Percentiles rank a stretch among this genome's conserved stretches.
Evolutionary conservation across 2,329 filamentous ascomycete species (phyloP).

Genomic region (Fusarium albidum): DNA sequence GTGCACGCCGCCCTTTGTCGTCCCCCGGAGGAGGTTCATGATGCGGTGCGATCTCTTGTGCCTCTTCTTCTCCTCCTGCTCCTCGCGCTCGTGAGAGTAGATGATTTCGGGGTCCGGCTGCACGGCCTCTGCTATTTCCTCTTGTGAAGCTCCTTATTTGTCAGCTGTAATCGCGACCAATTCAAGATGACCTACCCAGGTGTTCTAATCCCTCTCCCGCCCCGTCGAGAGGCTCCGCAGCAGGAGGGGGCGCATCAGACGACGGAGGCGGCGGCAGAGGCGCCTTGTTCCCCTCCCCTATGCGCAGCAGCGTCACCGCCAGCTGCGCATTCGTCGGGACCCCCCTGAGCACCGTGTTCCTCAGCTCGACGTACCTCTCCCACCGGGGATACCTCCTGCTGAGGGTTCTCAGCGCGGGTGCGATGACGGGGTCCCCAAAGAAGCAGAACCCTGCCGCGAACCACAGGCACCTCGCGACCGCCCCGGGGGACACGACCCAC

Average conservation of each 20-base stretch:
- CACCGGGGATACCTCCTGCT: constrained; percentile 73
- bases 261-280: constrained; percentile 71
- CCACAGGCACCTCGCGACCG: constrained; percentile 69
- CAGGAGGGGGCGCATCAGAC: constrained; percentile 45
- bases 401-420: constrained; percentile 64
- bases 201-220: constrained; percentile 49
- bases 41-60: constrained; percentile 56
- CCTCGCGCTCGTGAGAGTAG: constrained; percentile 49
- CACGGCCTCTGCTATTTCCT: constrained; percentile 73
- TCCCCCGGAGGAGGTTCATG: constrained; percentile 71
- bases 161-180: constrained; percentile 24
- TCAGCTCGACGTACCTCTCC: constrained; percentile 77
- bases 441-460: constrained; percentile 78
- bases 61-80: constrained; percentile 57
- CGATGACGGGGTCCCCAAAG: constrained; percentile 81
- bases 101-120: constrained; percentile 50
- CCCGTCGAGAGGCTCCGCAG: constrained; percentile 54
- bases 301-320: constrained; percentile 79
- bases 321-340: constrained; percentile 89
- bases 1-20: constrained; percentile 75
- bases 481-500: constrained; percentile 63
- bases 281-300: constrained; percentile 82
- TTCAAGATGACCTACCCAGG: constrained; percentile 41
- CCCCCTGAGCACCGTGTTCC: constrained; percentile 80
- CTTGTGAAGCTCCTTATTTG: constrained; percentile 59